These are phyloP conservation scores for Pseudocercospora macadamiae DNA, from an alignment of 2,329 filamentous ascomycete species.

Conservation along the genomic window DNA sequence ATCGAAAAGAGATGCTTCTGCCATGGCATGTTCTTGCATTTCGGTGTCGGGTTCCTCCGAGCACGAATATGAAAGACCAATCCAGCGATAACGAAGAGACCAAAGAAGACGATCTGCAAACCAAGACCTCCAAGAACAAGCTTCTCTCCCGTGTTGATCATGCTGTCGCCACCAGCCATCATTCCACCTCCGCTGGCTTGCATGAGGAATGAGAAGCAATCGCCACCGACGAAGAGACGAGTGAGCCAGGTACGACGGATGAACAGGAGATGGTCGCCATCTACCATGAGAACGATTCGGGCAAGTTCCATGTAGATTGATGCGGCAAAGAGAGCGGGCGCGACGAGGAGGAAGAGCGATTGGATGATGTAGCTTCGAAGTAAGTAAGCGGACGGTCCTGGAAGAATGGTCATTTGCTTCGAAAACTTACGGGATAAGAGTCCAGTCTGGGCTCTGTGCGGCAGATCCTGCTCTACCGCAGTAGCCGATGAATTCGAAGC, in stretches of 20 bases:
- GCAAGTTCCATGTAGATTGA: conserved; percentile 55
- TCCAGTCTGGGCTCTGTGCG: conserved; percentile 44
- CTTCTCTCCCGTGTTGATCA: conserved; percentile 42
- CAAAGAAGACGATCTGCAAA: conserved; percentile 56
- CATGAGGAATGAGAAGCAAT: conserved; percentile 53
- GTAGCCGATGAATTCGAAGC: conserved; percentile 58
- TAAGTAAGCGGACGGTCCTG: no score
- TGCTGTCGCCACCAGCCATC: conserved; percentile 9
- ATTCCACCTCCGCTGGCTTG: conserved; percentile 36
- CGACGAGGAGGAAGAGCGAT: conserved; percentile 51
- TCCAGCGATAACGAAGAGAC: conserved; percentile 49
- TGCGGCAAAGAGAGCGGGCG: conserved; percentile 54
- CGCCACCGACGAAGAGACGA: conserved; percentile 52
- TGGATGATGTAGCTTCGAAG: conserved; percentile 49
- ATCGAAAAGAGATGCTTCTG: conserved; percentile 46
- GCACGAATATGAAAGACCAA: conserved; percentile 37
- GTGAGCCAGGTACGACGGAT: conserved; percentile 51
- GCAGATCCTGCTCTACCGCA: conserved; percentile 52
- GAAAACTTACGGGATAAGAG: no score
- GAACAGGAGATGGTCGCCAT: conserved; percentile 47
- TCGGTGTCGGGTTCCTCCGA: conserved; percentile 16
- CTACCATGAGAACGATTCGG: conserved; percentile 48
- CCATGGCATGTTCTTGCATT: conserved; percentile 33
- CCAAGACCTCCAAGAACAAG: conserved; percentile 55
- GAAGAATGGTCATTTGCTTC: no score